These are phyloP conservation scores for Phyllosticta paracitricarpa DNA, from an alignment of 2,329 filamentous ascomycete genomes.

Conservation along the genomic window DNA sequence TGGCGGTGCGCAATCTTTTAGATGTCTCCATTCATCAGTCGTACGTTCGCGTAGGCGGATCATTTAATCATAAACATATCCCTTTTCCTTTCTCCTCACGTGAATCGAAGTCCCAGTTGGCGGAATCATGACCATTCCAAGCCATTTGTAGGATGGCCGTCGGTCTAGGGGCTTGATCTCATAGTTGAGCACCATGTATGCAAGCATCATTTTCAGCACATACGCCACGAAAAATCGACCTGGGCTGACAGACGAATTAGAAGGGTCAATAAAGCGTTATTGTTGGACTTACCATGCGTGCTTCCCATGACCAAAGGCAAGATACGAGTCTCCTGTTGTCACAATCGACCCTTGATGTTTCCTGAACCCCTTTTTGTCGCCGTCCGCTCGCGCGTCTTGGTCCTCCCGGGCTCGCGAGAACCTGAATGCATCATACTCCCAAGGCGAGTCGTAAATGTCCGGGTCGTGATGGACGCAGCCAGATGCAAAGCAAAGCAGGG, in stretches of 20 bases:
- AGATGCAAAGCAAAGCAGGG: conserved; percentile 23
- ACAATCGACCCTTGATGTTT: conserved; percentile 14
- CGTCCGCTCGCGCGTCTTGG: not conserved
- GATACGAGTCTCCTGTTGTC: conserved; percentile 16
- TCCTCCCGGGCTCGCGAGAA: conserved; percentile 18
- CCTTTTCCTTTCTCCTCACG: not conserved
- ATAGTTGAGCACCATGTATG: conserved; percentile 12
- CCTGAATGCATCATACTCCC: conserved; percentile 22
- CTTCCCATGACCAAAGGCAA: conserved; percentile 21
- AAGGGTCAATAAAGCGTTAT: not conserved
- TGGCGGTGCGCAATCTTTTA: no score
- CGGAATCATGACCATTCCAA: conserved; percentile 4
- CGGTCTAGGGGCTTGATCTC: conserved; percentile 11
- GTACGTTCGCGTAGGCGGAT: not conserved
- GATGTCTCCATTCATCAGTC: not conserved
- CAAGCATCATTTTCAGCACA: conserved; percentile 14
- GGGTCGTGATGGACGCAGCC: conserved; percentile 20
- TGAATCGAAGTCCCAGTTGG: not conserved
- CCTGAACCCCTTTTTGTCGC: not conserved
- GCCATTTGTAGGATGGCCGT: conserved; percentile 9
- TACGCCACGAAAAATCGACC: conserved; percentile 12
- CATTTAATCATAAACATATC: not conserved
- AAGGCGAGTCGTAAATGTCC: conserved; percentile 18
- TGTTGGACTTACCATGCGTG: conserved; percentile 18
- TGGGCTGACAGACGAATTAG: not conserved